phyloP scores from a whole-genome alignment of 768 basidiomycete species.

The Leccinum rimulosum region DNA sequence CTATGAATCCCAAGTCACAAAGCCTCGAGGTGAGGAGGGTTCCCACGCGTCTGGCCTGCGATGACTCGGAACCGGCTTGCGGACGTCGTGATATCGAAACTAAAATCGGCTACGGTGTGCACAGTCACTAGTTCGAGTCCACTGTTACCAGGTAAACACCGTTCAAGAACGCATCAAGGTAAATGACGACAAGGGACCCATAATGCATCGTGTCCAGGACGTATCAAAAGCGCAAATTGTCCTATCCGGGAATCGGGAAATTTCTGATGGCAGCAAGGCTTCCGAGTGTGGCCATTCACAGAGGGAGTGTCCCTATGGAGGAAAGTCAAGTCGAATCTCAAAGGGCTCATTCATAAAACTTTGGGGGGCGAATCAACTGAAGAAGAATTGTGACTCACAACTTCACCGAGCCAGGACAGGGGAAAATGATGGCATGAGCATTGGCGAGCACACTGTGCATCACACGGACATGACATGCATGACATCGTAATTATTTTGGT shows the following conservation, averaged over 20 bases:
- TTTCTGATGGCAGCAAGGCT: neutral
- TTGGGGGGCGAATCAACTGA: constrained; percentile 16
- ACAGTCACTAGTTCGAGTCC: neutral
- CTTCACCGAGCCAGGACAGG: constrained; percentile 4
- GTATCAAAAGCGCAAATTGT: neutral
- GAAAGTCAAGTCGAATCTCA: constrained; percentile 4
- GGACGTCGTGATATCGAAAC: neutral
- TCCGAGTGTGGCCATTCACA: neutral
- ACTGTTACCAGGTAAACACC: neutral
- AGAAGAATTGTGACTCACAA: neutral
- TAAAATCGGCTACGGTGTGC: neutral
- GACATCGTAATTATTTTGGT: constrained; percentile 9
- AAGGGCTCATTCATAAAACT: constrained; percentile 1
- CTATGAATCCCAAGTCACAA: neutral
- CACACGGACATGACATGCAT: constrained; percentile 29
- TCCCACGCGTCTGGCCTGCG: neutral
- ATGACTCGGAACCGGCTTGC: neutral
- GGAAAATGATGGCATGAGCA: constrained; percentile 3
- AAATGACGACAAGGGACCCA: neutral
- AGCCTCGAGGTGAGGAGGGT: neutral
- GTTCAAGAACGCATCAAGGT: neutral
- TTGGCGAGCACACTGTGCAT: constrained; percentile 10
- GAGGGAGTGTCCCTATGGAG: neutral
- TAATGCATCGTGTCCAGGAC: neutral
- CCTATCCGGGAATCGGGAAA: neutral